Evolutionary conservation across 176 grass and related monocot species (phyloP).

Genomic region (Avena atlantica): DNA sequence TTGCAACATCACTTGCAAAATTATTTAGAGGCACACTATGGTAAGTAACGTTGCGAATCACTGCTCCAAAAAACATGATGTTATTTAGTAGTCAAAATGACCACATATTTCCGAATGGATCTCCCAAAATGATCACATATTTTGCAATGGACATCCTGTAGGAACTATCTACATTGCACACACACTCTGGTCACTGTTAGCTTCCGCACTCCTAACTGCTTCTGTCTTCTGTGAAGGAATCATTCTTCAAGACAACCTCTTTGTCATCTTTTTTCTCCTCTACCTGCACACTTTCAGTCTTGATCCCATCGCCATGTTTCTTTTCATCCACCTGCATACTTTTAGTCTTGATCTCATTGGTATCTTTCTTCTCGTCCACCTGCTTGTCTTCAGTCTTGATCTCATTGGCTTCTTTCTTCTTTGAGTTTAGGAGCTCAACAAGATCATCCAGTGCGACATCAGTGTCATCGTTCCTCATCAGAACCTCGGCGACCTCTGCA

Average conservation of each 20-base stretch:
- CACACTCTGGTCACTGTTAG: background rate
- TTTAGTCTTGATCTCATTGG: slow-evolving; percentile 27
- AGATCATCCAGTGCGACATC: slow-evolving; percentile 52
- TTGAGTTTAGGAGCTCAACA: slow-evolving; percentile 50
- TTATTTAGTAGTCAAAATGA: slow-evolving; percentile 2
- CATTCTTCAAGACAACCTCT: slow-evolving; percentile 26
- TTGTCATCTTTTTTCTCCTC: slow-evolving; percentile 26
- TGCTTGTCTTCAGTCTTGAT: slow-evolving; percentile 28
- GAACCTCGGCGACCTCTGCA: slow-evolving; percentile 71
- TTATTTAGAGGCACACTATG: background rate
- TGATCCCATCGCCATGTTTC: background rate
- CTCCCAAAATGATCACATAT: background rate
- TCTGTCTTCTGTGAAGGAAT: background rate
- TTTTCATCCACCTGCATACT: slow-evolving; percentile 7
- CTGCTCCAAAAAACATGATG: background rate
- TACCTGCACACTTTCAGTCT: slow-evolving; percentile 7
- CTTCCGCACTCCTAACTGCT: background rate
- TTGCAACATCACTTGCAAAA: background rate
- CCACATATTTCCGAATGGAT: background rate
- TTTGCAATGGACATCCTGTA: background rate
- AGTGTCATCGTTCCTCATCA: slow-evolving; percentile 66
- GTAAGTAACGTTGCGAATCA: background rate
- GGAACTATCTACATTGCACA: background rate
- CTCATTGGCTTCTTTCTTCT: slow-evolving; percentile 41
- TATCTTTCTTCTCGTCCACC: slow-evolving; percentile 32